Evolutionary conservation across 2,329 filamentous ascomycete species (phyloP), one percentile per base, ranked within the genome.

Genomic region (Paramyrothecium sp.): DNA sequence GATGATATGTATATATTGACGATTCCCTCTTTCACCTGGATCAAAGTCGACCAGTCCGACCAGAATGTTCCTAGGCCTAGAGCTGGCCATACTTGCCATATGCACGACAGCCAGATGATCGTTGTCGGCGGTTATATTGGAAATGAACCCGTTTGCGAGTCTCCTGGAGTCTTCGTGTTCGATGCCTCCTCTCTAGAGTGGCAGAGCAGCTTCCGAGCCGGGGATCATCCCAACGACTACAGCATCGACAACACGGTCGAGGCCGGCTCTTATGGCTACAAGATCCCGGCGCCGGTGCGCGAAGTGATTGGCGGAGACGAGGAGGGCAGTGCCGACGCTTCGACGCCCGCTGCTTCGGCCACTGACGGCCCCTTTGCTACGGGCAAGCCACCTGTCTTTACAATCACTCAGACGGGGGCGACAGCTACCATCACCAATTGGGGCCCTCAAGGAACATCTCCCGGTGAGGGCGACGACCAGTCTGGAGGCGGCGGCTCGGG

Each of bases 361-460:
- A 89, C 87, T 0, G 82, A 76, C 51, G 90, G 90, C 0, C 90
- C 90, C 0, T 81, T 92, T 56, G 86, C 86, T 17, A 91, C 89
- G 0, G 89, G 89, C 2, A 83, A 81, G 59, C 78, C 89, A 0
- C 83, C 86, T 11, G 89, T 88, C 1, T 92, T 91, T 67, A 91
- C 88, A 2, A 73, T 89, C 47, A 87, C 85, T 3, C 73, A 76
- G 41, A 68, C 75, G 4, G 82, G 77, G 3, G 71, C 76, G 16
- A 78, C 77, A 0, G 76, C 84, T 0, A 82, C 81, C 4, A 67
- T 79, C 58, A 71, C 71, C 3, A 56, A 47, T 13, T 16, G n/a
- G 10, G 54, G 54, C 4, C 21, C 56, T 10, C 58, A 56, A 22
- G 53, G 62, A 50, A 62, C 57, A 5, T 75, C 77, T 13, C 51